Percentiles rank a stretch among this genome's conserved stretches.
Conservation (phyloP, 169 alveolate genomes). For the Plasmodium berghei region DNA sequence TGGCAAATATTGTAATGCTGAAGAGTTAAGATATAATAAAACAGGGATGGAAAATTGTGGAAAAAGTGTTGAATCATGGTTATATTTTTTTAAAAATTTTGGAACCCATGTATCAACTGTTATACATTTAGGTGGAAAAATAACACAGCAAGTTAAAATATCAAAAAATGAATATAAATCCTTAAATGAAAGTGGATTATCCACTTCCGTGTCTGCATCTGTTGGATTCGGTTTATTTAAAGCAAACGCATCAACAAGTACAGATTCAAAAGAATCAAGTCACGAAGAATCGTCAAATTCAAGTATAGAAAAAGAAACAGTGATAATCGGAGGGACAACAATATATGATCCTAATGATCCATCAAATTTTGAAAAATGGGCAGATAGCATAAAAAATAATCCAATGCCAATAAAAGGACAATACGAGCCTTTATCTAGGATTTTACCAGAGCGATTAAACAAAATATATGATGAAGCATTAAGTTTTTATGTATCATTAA, state of each 20-base stretch:
- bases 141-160: slow-evolving; percentile 87
- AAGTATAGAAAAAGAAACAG: slow-evolving; percentile 79
- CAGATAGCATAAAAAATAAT: slow-evolving; percentile 78
- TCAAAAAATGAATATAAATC: slow-evolving; percentile 81
- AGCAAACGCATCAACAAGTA: slow-evolving; percentile 51
- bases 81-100: slow-evolving; percentile 84
- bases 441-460: slow-evolving; percentile 63
- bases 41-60: slow-evolving; percentile 78
- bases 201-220: slow-evolving; percentile 68
- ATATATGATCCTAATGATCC: slow-evolving; percentile 83
- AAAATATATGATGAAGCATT: slow-evolving; percentile 59
- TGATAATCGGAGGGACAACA: slow-evolving; percentile 86
- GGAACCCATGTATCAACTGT: slow-evolving; percentile 89
- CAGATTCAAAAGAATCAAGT: slow-evolving; percentile 43
- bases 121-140: slow-evolving; percentile 89
- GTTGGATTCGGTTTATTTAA: slow-evolving; percentile 56
- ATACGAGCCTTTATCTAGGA: slow-evolving; percentile 78
- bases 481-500: slow-evolving; percentile 30
- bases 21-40: slow-evolving; percentile 76
- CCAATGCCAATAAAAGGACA: slow-evolving; percentile 87
- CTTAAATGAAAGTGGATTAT: slow-evolving; percentile 81
- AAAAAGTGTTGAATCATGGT: slow-evolving; percentile 84
- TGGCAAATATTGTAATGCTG: slow-evolving; percentile 78
- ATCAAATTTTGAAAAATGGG: slow-evolving; percentile 80
- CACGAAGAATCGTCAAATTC: slow-evolving; percentile 35